These are phyloP conservation scores for Talaromyces liani DNA, from an alignment of 495 filamentous ascomycete genomes.

Conservation along the genomic window DNA sequence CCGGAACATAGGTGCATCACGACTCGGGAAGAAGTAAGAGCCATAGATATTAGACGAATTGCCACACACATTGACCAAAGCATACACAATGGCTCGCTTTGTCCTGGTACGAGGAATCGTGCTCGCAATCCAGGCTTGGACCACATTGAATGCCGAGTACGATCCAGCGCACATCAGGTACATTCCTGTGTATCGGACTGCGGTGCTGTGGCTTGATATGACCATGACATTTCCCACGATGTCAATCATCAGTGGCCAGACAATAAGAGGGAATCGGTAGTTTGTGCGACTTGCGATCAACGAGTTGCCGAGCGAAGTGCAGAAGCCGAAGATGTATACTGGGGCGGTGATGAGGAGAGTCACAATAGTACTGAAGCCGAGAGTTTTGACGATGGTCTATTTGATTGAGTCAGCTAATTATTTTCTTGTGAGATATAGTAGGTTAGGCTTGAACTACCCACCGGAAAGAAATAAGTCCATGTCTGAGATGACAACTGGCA, in stretches of 20 bases:
- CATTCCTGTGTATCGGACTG: too few species aligned
- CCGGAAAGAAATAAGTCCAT: conserved; percentile 11
- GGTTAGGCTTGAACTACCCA: too few species aligned
- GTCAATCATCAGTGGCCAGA: too few species aligned
- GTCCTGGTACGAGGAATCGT: too few species aligned
- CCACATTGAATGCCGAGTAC: too few species aligned
- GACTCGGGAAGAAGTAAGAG: conserved; percentile 19
- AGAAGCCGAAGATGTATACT: conserved; percentile 23
- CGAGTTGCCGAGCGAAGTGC: conserved; percentile 20
- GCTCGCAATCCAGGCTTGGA: too few species aligned
- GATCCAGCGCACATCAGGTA: too few species aligned
- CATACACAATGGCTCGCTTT: conserved; percentile 8
- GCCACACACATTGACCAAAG: conserved; percentile 18
- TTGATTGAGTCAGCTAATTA: too few species aligned
- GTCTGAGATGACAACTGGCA: conserved; percentile 20
- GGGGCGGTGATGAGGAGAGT: conserved; percentile 23
- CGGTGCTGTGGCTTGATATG: too few species aligned
- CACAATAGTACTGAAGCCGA: conserved; percentile 20
- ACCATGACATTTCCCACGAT: too few species aligned
- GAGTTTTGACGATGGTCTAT: conserved; percentile 19
- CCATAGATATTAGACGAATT: conserved; percentile 19
- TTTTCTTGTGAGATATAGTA: too few species aligned
- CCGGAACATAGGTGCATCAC: conserved; percentile 14
- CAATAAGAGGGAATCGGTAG: too few species aligned
- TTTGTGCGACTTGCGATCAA: conserved; percentile 24